Evolutionary conservation across 306 rosid species (phyloP).

Genomic region (Acacia acuminata): DNA sequence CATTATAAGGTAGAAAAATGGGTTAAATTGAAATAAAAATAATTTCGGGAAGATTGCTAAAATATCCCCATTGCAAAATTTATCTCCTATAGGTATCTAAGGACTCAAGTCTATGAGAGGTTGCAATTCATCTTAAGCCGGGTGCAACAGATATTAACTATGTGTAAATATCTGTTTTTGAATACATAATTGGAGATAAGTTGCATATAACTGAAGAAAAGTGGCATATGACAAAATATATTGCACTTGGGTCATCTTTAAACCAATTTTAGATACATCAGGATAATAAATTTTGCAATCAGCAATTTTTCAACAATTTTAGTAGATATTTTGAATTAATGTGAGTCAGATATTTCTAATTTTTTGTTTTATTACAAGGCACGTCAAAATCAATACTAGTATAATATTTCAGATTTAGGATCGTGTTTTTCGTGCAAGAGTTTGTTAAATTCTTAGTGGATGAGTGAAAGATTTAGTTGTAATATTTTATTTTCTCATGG

Average conservation of each 20-base stretch:
- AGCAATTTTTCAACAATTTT: neutral
- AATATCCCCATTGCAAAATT: no score
- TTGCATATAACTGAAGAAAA: no score
- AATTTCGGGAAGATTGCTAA: no score
- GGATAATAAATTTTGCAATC: neutral
- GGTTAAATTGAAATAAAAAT: neutral
- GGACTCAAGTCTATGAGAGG: neutral
- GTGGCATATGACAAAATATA: neutral
- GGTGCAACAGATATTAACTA: no score
- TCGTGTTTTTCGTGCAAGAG: neutral
- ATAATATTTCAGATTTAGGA: neutral
- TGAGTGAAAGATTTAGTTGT: neutral
- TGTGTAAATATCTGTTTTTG: neutral
- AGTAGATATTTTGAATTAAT: neutral
- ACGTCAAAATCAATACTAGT: neutral
- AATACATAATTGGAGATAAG: neutral
- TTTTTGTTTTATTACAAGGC: neutral
- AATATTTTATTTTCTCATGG: neutral
- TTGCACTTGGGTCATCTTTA: no score
- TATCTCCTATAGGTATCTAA: no score
- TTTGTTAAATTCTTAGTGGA: neutral
- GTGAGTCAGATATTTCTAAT: neutral
- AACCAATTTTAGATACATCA: no score
- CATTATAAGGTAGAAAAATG: neutral
- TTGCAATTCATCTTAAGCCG: neutral